These are phyloP conservation scores for Grosmannia serpens DNA, from an alignment of 2,329 filamentous ascomycete species.

Conservation along the genomic window DNA sequence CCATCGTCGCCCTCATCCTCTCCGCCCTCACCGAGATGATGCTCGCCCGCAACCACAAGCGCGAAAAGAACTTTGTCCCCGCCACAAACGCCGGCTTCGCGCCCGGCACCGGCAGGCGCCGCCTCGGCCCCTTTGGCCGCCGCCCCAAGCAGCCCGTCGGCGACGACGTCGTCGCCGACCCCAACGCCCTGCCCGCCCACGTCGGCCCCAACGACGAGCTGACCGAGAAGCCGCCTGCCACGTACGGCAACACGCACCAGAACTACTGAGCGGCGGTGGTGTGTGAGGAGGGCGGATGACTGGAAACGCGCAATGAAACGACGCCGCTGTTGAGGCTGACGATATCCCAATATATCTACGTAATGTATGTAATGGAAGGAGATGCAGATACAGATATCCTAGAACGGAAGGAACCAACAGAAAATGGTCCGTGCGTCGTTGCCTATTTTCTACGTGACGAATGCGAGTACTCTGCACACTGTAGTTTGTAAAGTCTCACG, in stretches of 20 bases:
- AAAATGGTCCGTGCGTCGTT: not conserved
- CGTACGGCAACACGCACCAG: slow-evolving; percentile 9
- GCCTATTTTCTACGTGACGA: not conserved
- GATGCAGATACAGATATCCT: not conserved
- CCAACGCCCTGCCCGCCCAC: slow-evolving; percentile 22
- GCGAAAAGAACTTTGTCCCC: slow-evolving; percentile 28
- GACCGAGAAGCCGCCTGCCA: slow-evolving; percentile 2
- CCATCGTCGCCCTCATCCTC: slow-evolving; percentile 32
- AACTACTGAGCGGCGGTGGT: not conserved
- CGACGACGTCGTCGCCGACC: slow-evolving; percentile 16
- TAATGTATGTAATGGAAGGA: not conserved
- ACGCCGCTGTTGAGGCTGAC: too few relatives aligned
- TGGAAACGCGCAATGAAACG: not conserved
- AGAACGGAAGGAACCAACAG: not conserved
- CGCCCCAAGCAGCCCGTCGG: slow-evolving; percentile 6
- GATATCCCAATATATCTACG: not conserved
- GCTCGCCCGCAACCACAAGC: slow-evolving; percentile 20
- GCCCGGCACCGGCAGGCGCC: slow-evolving; percentile 21
- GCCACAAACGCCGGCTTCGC: slow-evolving; percentile 29
- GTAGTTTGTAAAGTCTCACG: too few relatives aligned
- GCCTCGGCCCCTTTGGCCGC: slow-evolving; percentile 21
- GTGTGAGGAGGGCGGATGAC: too few relatives aligned
- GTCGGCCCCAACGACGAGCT: slow-evolving; percentile 11
- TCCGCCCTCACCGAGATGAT: slow-evolving; percentile 16
- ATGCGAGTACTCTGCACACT: too few relatives aligned